A percentile compares a stretch with the other conserved stretches of the same genome.
These are phyloP conservation scores for Margaritispora aquatica DNA, from an alignment of 495 filamentous ascomycete genomes.

Conservation along the genomic window DNA sequence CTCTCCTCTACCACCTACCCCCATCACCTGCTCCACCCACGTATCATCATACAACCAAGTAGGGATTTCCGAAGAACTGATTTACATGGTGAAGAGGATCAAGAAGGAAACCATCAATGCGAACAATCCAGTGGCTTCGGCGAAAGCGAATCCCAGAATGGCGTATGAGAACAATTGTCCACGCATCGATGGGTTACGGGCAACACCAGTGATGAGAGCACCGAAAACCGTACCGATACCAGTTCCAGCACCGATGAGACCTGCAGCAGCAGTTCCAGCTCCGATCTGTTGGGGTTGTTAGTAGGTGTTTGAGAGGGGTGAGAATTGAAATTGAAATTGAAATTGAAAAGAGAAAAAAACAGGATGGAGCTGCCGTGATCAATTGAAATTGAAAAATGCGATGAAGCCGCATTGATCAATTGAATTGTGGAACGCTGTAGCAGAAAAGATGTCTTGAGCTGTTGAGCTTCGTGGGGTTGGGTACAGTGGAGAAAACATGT, in stretches of 20 bases:
- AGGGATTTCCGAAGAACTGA: too few relatives aligned
- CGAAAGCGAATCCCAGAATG: slow-evolving; percentile 34
- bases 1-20: too few relatives aligned
- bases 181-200: slow-evolving; percentile 33
- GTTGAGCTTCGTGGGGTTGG: too few relatives aligned
- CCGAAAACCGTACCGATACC: slow-evolving; percentile 36
- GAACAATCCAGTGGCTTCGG: slow-evolving; percentile 36
- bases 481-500: too few relatives aligned
- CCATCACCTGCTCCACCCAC: too few relatives aligned
- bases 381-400: too few relatives aligned
- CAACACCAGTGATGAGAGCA: slow-evolving; percentile 32
- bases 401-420: too few relatives aligned
- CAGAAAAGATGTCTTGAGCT: too few relatives aligned
- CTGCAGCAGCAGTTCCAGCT: slow-evolving; percentile 33
- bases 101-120: slow-evolving; percentile 38
- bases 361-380: too few relatives aligned
- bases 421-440: too few relatives aligned
- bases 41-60: too few relatives aligned
- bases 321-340: background rate
- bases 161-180: slow-evolving; percentile 36
- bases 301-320: too few relatives aligned
- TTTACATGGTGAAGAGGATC: slow-evolving; percentile 33
- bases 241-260: slow-evolving; percentile 34
- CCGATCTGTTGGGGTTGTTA: background rate
- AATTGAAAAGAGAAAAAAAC: background rate